Conservation (phyloP, 2,329 filamentous ascomycete genomes). For the Ophiocordyceps camponoti-saundersi region DNA sequence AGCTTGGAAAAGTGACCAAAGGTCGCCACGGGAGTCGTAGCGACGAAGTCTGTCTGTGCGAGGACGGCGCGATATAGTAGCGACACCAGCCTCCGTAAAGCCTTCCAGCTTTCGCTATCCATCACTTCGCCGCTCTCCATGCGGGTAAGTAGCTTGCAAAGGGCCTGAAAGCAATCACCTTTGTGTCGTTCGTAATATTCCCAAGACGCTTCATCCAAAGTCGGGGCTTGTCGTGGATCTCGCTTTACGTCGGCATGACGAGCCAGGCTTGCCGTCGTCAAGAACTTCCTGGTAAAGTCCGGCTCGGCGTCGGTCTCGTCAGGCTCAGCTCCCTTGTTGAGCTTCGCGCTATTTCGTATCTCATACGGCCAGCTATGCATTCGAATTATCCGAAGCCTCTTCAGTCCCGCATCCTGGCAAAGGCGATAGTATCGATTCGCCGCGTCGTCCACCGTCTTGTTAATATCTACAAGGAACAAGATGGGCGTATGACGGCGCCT, state of each 20-base stretch:
- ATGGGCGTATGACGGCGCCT: constrained; percentile 14
- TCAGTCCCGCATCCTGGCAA: constrained; percentile 16
- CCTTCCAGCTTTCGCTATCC: constrained; percentile 10
- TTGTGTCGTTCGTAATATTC: constrained; percentile 18
- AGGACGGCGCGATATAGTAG: constrained; percentile 21
- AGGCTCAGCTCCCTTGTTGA: constrained; percentile 9
- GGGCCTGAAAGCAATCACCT: constrained; percentile 11
- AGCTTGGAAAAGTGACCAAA: constrained; percentile 23
- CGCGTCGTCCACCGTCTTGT: constrained; percentile 27
- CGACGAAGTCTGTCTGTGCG: constrained; percentile 22
- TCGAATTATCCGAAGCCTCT: constrained; percentile 15
- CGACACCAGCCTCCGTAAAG: constrained; percentile 14
- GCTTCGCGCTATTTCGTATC: constrained; percentile 12
- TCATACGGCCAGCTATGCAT: constrained; percentile 24
- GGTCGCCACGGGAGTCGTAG: constrained; percentile 27
- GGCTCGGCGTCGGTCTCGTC: background rate
- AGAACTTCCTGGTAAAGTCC: constrained; percentile 19
- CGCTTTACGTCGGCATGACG: constrained; percentile 3
- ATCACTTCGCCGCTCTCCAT: constrained; percentile 12
- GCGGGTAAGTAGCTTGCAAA: constrained; percentile 18
- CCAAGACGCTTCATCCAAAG: constrained; percentile 26
- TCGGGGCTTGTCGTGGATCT: constrained; percentile 14
- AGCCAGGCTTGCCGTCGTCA: constrained; percentile 10
- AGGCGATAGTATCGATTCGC: constrained; percentile 22
- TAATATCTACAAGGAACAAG: constrained; percentile 29